Percentiles rank a stretch among this genome's conserved stretches.
phyloP scores from a whole-genome alignment of 192 early-diverging fungal species.

The Pilobolus umbonatus region DNA sequence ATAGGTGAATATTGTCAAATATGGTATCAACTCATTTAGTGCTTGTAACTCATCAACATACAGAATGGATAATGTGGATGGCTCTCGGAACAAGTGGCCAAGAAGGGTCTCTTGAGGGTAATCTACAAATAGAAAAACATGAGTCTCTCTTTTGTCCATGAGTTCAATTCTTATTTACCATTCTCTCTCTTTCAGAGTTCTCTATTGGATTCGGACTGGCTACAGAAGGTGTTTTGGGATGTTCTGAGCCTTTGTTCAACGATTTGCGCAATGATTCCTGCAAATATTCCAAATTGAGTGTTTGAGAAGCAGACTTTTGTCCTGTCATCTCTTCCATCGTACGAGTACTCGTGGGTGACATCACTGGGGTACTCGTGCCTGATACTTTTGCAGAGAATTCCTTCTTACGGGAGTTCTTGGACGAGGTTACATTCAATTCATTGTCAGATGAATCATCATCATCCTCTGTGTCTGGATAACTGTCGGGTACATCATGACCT shows the following conservation, averaged over 20 bases:
- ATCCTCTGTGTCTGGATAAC: slow-evolving; percentile 31
- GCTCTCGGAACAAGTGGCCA: slow-evolving; percentile 40
- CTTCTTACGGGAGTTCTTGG: neutral
- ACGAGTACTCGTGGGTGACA: slow-evolving; percentile 21
- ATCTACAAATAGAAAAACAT: slow-evolving; percentile 3
- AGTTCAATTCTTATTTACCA: slow-evolving; percentile 13
- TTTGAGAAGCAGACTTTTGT: neutral
- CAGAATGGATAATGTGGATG: slow-evolving; percentile 46
- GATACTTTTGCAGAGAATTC: neutral
- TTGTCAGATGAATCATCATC: slow-evolving; percentile 11
- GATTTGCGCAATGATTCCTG: slow-evolving; percentile 53
- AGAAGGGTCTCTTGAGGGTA: slow-evolving; percentile 29
- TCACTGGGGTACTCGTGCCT: slow-evolving; percentile 4
- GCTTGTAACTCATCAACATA: slow-evolving; percentile 10
- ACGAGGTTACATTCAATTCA: neutral
- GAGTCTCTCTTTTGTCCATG: neutral
- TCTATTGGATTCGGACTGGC: slow-evolving; percentile 12
- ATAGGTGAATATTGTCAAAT: neutral
- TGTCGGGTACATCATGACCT: slow-evolving; percentile 5
- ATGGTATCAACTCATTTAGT: neutral
- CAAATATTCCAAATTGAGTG: slow-evolving; percentile 51
- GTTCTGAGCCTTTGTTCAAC: slow-evolving; percentile 18
- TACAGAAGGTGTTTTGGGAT: slow-evolving; percentile 12
- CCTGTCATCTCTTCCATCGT: slow-evolving; percentile 25
- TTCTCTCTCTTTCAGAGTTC: slow-evolving; percentile 15